Base-by-base conservation (phyloP, 306 rosid species). In the Vicia villosa region DNA sequence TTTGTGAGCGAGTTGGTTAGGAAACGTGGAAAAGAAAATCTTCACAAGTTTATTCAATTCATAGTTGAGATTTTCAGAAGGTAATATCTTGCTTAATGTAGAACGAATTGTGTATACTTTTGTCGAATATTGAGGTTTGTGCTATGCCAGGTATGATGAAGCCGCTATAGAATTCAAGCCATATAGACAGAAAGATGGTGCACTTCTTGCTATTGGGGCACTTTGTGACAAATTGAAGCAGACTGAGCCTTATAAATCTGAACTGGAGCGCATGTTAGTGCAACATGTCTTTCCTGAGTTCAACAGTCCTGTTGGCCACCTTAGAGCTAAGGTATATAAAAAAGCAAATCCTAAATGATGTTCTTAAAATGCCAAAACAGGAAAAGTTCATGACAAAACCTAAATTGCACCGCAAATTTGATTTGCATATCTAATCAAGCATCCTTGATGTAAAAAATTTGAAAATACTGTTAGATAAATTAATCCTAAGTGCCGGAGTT, bases 261-360 rank as follows among this genome's bases (percentile, higher is more conserved):
- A 90, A 83, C 96, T 93, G 54, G 98, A 93, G 87, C 89, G 73
- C 10, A 90, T 93, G 98, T 69, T 93, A 73, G 98, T 93, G 83
- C 97, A 93, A 76, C 98, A 93, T 72, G 98, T 93, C 52, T 93
- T 93, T 82, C 98, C 94, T 8, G 98, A 93, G 85, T 93, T 93
- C 78, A 85, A 81, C 82, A 90, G 96, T 84, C 96, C 87, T 6
- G 84, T 85, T 83, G 98, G 98, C 77, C 96, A 93, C 85, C 98
- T 93, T 54, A 86, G 98, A 74, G 98, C 98, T 34, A 93, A 93
- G 97, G 69, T 62, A 70, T 63, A 20, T 8, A 6, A 15, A 36
- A 50, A 37, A 5, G 12, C 3, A 19, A 26, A 10, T 22, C 50
- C 50, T 62, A 62, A 37, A 66, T 62, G 4, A 30, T 41, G 61